Base-by-base conservation (phyloP, 2,329 filamentous ascomycete genomes). In the Diaporthe citrichinensis region DNA sequence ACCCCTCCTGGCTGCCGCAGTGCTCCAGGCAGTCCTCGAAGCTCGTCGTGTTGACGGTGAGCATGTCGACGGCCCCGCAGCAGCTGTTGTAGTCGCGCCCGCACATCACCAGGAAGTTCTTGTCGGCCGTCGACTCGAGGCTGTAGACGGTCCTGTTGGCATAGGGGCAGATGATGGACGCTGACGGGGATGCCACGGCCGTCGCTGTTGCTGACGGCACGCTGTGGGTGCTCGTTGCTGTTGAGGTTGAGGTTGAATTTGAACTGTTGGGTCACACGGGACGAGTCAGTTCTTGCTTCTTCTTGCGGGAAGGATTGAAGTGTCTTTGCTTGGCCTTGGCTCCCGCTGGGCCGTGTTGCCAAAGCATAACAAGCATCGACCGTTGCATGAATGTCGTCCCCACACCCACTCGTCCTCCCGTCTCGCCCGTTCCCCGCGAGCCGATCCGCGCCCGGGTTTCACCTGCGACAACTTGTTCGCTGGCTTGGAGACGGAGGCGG, bases 141-240 rank as follows among this genome's bases (percentile, higher is more conserved):
- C 76, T 73, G 77, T 83, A 84, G n/a, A 81, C 76, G 8, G 83
- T 85, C 44, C 80, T 78, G 78, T 86, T 85, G 75, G 81, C 79
- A 20, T 55, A 15, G 1, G 84, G 84, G 65, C 84, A 85, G 28
- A 58, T n/a, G 68, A 81, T 79, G 20, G 61, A 73, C 1, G 62
- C 10, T 3, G 72, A 44, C 2, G 72, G 39, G 0, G 51, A 49
- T 28, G 73, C 75, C 1, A 77, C 77, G 7, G 71, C 75, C 2
- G 76, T 72, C 23, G 78, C 74, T 6, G 74, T 78, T 2, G 77
- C 76, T 9, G 73, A 62, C 3, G 76, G 79, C 44, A 71, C 51
- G 36, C 41, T 73, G 69, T 34, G 59, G 39, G 31, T 72, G 68
- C 28, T 74, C 55, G 58, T 59, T 2, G 65, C 57, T 12, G 76